Evolutionary conservation across 116 monocot genomes (phyloP), one percentile per base, ranked within the genome.

Genomic region (Dioscorea cayenensis): DNA sequence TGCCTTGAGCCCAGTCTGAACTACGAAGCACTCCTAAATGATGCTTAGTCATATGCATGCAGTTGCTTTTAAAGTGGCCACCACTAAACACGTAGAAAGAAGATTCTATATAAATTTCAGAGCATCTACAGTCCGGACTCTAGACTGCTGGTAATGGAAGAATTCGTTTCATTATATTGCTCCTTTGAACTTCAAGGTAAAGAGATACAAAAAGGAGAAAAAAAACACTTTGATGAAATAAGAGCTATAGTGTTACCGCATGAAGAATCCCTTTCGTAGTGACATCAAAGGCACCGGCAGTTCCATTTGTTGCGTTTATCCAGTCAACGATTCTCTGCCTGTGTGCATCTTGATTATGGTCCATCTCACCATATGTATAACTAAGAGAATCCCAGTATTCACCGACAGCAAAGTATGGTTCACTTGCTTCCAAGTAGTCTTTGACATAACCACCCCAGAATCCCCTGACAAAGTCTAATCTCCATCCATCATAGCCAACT

Each of bases 371-470:
- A 80, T 92, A 95, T 65, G 89, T 87, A 63, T 96, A 96, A 78
- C 84, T 92, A 2, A 96, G 85, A 64, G 90, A 89, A 68, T 95
- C 95, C 95, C 95, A 95, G 43, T 85, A 95, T 74, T 95, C 95
- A 2, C 95, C 95, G 20, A 95, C 95, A 28, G 85, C 77, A 87
- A 95, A 92, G 67, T 78, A 87, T 6, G 92, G 89, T 73, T 81
- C 64, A 73, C 72, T 95, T 43, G 89, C 84, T 80, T 92, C 92
- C 60, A 95, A 4, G 73, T 95, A 95, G 67, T 92, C 92, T 66
- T 89, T 89, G 28, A 89, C 92, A 83, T 92, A 92, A 70, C 92
- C 92, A 76, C 92, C 95, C 95, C 92, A 95, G 64, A 92, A 95
- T 25, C 92, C 95, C 63, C 92, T 85, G 59, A 84, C 91, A 84